A percentile compares a stretch with the other conserved stretches of the same genome.
phyloP scores from a whole-genome alignment of 108 stramenopile genomes.

The Chaetoceros tenuissimus region DNA sequence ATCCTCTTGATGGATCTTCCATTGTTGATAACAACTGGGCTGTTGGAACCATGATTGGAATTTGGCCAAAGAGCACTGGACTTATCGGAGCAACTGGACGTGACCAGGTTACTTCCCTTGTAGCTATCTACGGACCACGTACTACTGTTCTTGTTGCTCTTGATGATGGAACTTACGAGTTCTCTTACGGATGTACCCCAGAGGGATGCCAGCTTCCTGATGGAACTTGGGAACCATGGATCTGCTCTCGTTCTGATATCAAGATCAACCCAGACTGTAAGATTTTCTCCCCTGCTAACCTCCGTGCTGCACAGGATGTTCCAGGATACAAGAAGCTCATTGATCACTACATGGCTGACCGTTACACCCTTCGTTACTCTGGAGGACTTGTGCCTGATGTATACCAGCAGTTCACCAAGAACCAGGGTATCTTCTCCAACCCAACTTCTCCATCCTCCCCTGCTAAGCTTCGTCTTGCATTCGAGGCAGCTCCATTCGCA shows the following conservation, averaged over 20 bases:
- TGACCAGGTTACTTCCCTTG: slow-evolving; percentile 83
- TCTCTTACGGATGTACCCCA: slow-evolving; percentile 51
- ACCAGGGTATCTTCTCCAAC: slow-evolving; percentile 82
- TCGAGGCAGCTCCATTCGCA: slow-evolving; percentile 89
- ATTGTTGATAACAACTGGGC: slow-evolving; percentile 93
- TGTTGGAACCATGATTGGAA: slow-evolving; percentile 91
- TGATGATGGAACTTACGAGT: slow-evolving; percentile 65
- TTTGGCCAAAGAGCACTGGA: slow-evolving; percentile 83
- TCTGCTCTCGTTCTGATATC: slow-evolving; percentile 51
- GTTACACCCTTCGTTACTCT: slow-evolving; percentile 86
- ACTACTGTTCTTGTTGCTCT: slow-evolving; percentile 86
- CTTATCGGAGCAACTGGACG: slow-evolving; percentile 79
- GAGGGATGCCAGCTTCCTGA: slow-evolving; percentile 24
- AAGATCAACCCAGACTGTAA: slow-evolving; percentile 52
- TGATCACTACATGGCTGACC: slow-evolving; percentile 81
- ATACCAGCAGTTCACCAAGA: slow-evolving; percentile 81
- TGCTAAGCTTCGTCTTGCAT: slow-evolving; percentile 88
- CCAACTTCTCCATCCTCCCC: slow-evolving; percentile 81
- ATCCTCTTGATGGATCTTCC: slow-evolving; percentile 92
- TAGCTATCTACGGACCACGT: slow-evolving; percentile 86
- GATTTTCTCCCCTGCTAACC: slow-evolving; percentile 89
- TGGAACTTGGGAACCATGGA: slow-evolving; percentile 43
- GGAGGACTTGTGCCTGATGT: slow-evolving; percentile 85
- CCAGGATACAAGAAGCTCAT: slow-evolving; percentile 77
- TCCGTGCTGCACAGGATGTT: slow-evolving; percentile 84